These are phyloP conservation scores for Chytriomyces sp. DNA, from an alignment of 192 early-diverging fungal genomes.

Conservation along the genomic window DNA sequence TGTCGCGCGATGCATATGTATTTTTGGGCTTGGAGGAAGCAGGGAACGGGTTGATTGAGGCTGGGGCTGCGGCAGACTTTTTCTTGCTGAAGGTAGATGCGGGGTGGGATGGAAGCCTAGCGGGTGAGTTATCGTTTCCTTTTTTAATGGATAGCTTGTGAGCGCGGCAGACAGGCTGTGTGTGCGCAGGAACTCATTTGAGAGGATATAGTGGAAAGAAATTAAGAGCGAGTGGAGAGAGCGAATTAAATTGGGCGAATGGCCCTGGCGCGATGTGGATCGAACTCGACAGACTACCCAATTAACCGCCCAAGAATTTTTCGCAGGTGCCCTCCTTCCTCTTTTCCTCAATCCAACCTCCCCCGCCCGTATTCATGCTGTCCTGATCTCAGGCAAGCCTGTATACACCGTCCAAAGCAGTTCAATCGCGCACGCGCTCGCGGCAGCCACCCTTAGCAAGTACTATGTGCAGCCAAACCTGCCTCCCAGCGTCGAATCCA, in stretches of 20 bases:
- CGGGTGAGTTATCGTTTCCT: slow-evolving; percentile 23
- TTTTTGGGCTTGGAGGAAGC: slow-evolving; percentile 16
- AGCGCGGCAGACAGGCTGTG: too few species aligned
- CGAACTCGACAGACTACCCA: background rate
- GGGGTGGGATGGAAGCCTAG: slow-evolving; percentile 18
- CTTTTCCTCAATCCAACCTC: slow-evolving; percentile 22
- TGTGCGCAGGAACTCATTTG: too few species aligned
- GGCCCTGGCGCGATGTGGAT: too few species aligned
- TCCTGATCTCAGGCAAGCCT: slow-evolving; percentile 33
- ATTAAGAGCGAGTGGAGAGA: too few species aligned
- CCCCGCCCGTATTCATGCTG: slow-evolving; percentile 25
- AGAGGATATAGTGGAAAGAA: too few species aligned
- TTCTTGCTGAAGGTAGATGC: slow-evolving; percentile 29
- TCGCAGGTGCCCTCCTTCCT: slow-evolving; percentile 29
- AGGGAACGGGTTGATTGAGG: background rate
- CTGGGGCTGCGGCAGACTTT: slow-evolving; percentile 28
- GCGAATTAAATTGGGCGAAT: too few species aligned
- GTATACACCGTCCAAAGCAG: slow-evolving; percentile 12
- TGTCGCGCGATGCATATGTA: slow-evolving; percentile 9
- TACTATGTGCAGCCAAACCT: slow-evolving; percentile 40
- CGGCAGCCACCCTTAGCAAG: slow-evolving; percentile 24
- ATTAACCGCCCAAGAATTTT: background rate
- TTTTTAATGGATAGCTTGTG: background rate
- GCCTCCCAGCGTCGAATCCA: slow-evolving; percentile 3
- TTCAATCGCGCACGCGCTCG: slow-evolving; percentile 26